Evolutionary conservation across 495 filamentous ascomycete genomes (phyloP).

Genomic region (Pyronema domesticum): DNA sequence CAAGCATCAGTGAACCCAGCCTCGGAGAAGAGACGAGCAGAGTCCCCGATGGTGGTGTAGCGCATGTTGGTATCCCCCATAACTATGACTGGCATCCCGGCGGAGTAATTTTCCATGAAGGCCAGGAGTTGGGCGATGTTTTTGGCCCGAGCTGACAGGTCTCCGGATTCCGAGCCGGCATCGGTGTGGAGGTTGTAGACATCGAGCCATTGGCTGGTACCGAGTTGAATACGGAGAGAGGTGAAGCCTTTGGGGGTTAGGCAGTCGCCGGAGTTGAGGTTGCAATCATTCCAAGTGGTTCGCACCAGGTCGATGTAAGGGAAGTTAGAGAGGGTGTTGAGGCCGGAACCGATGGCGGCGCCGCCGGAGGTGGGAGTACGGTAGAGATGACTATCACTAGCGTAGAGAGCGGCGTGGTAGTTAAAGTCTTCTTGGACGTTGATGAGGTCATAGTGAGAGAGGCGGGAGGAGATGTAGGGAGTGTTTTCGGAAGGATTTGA

Average conservation of each 20-base stretch:
- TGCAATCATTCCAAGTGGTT: slow-evolving; percentile 39
- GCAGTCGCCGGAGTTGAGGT: slow-evolving; percentile 39
- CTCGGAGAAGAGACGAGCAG: neutral
- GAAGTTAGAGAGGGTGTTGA: slow-evolving; percentile 42
- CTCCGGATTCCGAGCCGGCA: neutral
- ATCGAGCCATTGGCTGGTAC: neutral
- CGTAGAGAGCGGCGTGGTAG: slow-evolving; percentile 43
- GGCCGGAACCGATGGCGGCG: slow-evolving; percentile 39
- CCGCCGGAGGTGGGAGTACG: slow-evolving; percentile 44
- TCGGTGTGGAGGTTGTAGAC: slow-evolving; percentile 9
- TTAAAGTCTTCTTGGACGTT: slow-evolving; percentile 51
- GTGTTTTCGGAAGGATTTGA: slow-evolving; percentile 30
- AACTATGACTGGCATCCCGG: slow-evolving; percentile 1
- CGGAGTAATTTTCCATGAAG: neutral
- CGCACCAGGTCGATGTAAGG: slow-evolving; percentile 37
- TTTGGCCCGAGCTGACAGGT: neutral
- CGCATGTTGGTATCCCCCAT: slow-evolving; percentile 9
- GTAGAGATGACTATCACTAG: slow-evolving; percentile 36
- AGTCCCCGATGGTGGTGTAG: neutral
- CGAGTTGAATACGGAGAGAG: slow-evolving; percentile 5
- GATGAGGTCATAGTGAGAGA: slow-evolving; percentile 38
- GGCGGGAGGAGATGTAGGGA: slow-evolving; percentile 33
- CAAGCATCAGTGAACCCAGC: slow-evolving; percentile 6
- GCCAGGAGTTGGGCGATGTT: neutral
- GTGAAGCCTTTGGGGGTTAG: slow-evolving; percentile 49